Base-by-base conservation (phyloP, 1,284 basidiomycete species). In the Stygiomarasmius scandens region DNA sequence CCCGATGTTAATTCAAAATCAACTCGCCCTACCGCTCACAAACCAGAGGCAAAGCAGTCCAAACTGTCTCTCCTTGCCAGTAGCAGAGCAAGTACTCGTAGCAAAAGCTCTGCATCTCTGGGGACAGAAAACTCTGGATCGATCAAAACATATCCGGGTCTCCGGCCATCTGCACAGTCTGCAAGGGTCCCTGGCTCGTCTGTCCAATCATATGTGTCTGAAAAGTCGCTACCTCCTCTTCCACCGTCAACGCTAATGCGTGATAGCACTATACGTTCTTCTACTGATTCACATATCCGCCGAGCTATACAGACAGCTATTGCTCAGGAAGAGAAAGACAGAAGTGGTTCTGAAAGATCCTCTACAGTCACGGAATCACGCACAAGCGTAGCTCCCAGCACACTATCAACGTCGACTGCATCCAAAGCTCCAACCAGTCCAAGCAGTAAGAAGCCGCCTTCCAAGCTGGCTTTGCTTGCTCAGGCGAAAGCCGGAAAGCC, bases 141-240 rank as follows among this genome's bases (percentile, higher is more conserved):
- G 20, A 76, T 85, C 12, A 81, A 83, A 63, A 90, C 89, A 4
- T 90, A 86, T 67, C 85, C 88, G 20, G 76, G 67, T 6, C 73
- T 90, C 58, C 83, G 89, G 27, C 89, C 88, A 24, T 79, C 85
- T 20, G 69, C 83, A 1, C 77, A 80, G 52, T 41, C 38, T 41
- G 38, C 38, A 16, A n/a, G 8, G 16, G 8, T 41, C 16, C 38
- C 38, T 9, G 38, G 8, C 16, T 41, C 38, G 6, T 41, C 38
- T 41, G 16, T 41, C 38, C 38, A 16, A 19, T 41, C 16, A 41
- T 16, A 12, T 5, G 38, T 41, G 8, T n/a, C 38, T 12, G 38
- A 41, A 41, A 41, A 41, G 38, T 41, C 38, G 4, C 38, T 41
- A 41, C 38, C 38, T n/a, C 16, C 38, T 41, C 38, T 41, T 19